These are phyloP conservation scores for Botrytis galanthina DNA, from an alignment of 2,329 filamentous ascomycete species.

Conservation along the genomic window DNA sequence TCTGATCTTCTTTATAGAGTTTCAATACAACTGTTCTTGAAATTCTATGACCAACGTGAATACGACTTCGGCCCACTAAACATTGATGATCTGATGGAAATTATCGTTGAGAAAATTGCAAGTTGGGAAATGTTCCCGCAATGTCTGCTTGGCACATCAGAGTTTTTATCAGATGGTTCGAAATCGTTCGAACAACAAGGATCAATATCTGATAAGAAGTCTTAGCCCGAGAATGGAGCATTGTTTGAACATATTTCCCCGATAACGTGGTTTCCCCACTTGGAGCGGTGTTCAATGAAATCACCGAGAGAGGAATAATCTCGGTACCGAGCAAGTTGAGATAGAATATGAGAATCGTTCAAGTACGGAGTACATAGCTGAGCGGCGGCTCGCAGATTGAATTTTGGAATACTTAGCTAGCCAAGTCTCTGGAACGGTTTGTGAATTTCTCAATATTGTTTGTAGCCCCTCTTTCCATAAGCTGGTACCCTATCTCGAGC, in stretches of 20 bases:
- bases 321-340: background rate
- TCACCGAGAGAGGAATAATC: background rate
- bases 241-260: background rate
- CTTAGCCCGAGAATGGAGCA: slow-evolving; percentile 1
- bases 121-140: background rate
- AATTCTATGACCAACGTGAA: slow-evolving; percentile 11
- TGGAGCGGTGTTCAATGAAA: background rate
- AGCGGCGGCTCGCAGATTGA: background rate
- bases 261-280: background rate
- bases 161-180: slow-evolving; percentile 16
- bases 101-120: background rate
- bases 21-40: background rate
- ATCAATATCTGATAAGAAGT: slow-evolving; percentile 13
- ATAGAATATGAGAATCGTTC: background rate
- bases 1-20: slow-evolving; percentile 9
- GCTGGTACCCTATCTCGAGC: background rate
- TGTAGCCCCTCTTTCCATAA: background rate
- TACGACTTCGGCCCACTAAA: background rate
- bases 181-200: slow-evolving; percentile 1
- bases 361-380: background rate
- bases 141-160: slow-evolving; percentile 4
- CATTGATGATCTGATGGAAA: background rate
- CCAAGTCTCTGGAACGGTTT: background rate
- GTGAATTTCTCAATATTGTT: background rate
- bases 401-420: background rate